phyloP scores from a whole-genome alignment of 2,329 filamentous ascomycete species.

The Trichoderma brevicompactum region DNA sequence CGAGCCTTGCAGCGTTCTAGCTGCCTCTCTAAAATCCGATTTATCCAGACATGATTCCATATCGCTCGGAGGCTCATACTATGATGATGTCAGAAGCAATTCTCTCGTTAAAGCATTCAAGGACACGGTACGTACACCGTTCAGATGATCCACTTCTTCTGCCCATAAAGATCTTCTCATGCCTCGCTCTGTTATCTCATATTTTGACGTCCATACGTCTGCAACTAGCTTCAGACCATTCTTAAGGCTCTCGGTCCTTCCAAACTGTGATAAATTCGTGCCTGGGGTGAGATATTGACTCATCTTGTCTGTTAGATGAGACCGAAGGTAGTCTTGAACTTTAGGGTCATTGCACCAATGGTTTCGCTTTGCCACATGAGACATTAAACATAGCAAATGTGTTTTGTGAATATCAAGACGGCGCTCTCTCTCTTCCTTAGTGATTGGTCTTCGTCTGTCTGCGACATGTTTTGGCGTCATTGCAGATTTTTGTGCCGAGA shows the following conservation, averaged over 20 bases:
- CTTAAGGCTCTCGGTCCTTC: constrained; percentile 74
- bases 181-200: constrained; percentile 71
- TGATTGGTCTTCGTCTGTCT: constrained; percentile 57
- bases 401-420: constrained; percentile 82
- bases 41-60: constrained; percentile 71
- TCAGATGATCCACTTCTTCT: constrained; percentile 64
- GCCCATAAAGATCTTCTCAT: constrained; percentile 75
- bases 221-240: constrained; percentile 74
- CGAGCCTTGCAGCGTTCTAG: constrained; percentile 73
- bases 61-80: constrained; percentile 64
- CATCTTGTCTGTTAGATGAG: constrained; percentile 68
- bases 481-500: constrained; percentile 52
- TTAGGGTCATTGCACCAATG: constrained; percentile 81
- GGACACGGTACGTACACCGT: constrained; percentile 51
- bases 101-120: background rate
- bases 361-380: constrained; percentile 78
- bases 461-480: constrained; percentile 38
- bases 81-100: background rate
- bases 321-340: constrained; percentile 68
- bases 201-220: constrained; percentile 70
- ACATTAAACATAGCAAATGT: constrained; percentile 81
- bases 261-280: constrained; percentile 71
- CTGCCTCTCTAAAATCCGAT: constrained; percentile 73
- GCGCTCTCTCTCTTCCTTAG: constrained; percentile 55
- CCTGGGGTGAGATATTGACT: constrained; percentile 71